phyloP scores from a whole-genome alignment of 768 basidiomycete genomes.

The Podaxis sp. region DNA sequence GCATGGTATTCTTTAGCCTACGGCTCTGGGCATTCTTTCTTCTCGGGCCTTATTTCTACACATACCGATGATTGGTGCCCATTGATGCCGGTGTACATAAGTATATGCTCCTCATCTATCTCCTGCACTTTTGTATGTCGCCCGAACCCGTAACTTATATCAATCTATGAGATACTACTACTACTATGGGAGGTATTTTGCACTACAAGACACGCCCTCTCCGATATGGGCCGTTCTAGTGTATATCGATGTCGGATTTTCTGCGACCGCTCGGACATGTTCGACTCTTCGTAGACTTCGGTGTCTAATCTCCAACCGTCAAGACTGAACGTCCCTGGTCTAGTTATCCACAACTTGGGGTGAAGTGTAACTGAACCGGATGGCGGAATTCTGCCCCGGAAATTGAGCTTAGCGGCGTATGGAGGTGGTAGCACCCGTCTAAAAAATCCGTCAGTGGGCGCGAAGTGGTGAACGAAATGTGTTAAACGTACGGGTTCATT shows the following conservation, averaged over 20 bases:
- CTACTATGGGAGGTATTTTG: constrained; percentile 21
- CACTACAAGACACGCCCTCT: constrained; percentile 30
- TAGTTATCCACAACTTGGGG: constrained; percentile 56
- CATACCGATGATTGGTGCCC: too few relatives aligned
- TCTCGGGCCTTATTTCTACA: too few relatives aligned
- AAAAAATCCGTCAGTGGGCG: neutral
- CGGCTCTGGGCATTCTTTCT: too few relatives aligned
- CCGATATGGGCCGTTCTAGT: constrained; percentile 29
- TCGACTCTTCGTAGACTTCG: constrained; percentile 19
- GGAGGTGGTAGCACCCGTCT: constrained; percentile 48
- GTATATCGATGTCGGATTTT: constrained; percentile 32
- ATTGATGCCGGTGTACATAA: too few relatives aligned
- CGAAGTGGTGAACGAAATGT: neutral
- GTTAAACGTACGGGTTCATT: constrained; percentile 2
- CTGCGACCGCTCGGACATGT: neutral
- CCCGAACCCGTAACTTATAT: neutral
- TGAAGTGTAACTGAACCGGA: constrained; percentile 39
- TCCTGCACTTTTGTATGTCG: neutral
- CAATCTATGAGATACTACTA: constrained; percentile 12
- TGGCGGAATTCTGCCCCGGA: constrained; percentile 58
- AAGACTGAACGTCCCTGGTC: constrained; percentile 64
- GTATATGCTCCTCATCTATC: neutral
- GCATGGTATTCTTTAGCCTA: too few relatives aligned
- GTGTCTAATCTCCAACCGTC: constrained; percentile 71
- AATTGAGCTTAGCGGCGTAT: constrained; percentile 67